phyloP scores from a whole-genome alignment of 257 asterid genomes.

The Cinchona pubescens region DNA sequence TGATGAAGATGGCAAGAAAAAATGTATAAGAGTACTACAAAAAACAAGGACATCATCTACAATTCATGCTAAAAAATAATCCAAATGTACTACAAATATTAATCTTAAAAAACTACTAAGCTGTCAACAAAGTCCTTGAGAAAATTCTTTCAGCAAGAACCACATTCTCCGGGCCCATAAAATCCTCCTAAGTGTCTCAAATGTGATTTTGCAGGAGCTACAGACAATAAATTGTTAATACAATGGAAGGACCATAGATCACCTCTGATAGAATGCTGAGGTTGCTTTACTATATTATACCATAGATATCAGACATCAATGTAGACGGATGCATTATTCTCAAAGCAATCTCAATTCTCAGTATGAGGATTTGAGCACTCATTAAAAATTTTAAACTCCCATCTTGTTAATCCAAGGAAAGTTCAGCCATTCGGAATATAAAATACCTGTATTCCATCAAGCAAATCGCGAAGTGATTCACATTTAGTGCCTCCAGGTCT shows the following conservation, averaged over 20 bases:
- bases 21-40: too few relatives aligned
- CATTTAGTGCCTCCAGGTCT: conserved; percentile 76
- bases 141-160: neutral
- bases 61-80: neutral
- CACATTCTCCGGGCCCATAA: too few relatives aligned
- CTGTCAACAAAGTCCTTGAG: neutral
- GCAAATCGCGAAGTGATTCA: conserved; percentile 82
- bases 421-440: conserved; percentile 1
- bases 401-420: neutral
- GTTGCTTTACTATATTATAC: neutral
- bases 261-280: neutral
- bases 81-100: neutral
- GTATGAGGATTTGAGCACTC: neutral
- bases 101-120: neutral
- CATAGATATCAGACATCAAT: neutral
- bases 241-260: neutral
- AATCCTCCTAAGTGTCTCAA: neutral
- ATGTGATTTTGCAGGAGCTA: neutral
- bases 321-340: neutral
- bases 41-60: neutral
- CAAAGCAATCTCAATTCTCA: conserved; percentile 15
- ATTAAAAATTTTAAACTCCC: neutral
- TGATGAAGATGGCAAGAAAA: neutral
- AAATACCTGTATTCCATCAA: conserved; percentile 91
- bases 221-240: neutral